A percentile compares a stretch with the other conserved stretches of the same genome.
Evolutionary conservation across 371 early-diverging fungal genomes (phyloP).

Genomic region (Funneliformis caledonium): DNA sequence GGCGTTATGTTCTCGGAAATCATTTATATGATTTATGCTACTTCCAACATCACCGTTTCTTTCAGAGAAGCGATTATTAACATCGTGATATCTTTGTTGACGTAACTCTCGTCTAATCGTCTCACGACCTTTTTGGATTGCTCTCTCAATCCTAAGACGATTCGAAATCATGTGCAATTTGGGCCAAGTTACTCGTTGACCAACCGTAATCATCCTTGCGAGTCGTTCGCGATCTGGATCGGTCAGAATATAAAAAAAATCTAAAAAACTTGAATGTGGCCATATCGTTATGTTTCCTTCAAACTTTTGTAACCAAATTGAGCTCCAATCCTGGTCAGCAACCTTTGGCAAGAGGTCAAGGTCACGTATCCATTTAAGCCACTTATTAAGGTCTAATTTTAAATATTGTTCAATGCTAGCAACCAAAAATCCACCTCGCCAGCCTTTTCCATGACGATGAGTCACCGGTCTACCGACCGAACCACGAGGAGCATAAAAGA

Average conservation of each 20-base stretch:
- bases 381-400: constrained; percentile 86
- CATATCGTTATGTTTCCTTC: constrained; percentile 87
- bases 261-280: constrained; percentile 66
- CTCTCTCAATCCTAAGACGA: constrained; percentile 76
- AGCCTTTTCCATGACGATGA: constrained; percentile 56
- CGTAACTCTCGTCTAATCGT: constrained; percentile 43
- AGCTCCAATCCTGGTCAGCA: constrained; percentile 79
- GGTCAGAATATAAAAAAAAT: constrained; percentile 69
- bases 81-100: not conserved
- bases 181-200: constrained; percentile 77
- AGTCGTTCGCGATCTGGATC: constrained; percentile 74
- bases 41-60: not conserved
- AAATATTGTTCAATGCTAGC: constrained; percentile 78
- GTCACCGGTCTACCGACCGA: constrained; percentile 69
- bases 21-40: not conserved
- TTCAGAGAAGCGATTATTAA: not conserved
- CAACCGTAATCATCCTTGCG: constrained; percentile 60
- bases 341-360: constrained; percentile 77
- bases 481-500: constrained; percentile 82
- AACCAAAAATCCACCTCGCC: constrained; percentile 90
- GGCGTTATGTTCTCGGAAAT: not conserved
- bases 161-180: constrained; percentile 81
- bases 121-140: constrained; percentile 56
- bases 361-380: constrained; percentile 83
- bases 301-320: constrained; percentile 86